Conservation (phyloP, 495 filamentous ascomycete species). For the Cercophora newfieldiana region DNA sequence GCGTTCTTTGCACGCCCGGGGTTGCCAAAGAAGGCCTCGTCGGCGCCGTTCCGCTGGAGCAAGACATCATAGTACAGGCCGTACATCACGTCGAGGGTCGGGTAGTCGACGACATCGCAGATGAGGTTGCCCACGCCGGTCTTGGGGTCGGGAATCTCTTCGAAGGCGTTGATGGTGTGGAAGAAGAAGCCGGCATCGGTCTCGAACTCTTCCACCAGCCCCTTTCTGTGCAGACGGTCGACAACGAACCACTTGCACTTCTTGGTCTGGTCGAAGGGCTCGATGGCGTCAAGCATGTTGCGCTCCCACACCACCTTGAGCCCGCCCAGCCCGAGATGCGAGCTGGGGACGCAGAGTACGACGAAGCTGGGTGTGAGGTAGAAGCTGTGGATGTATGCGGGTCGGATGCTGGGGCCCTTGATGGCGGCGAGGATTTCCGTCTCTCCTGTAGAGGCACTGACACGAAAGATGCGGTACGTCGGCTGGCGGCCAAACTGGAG, state of each 20-base stretch:
- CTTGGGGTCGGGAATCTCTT: conserved; percentile 46
- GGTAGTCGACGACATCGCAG: conserved; percentile 59
- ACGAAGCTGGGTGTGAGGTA: conserved; percentile 66
- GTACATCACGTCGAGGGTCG: conserved; percentile 54
- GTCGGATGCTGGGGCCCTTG: conserved; percentile 39
- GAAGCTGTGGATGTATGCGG: conserved; percentile 74
- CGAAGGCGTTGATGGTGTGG: conserved; percentile 74
- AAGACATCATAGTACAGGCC: conserved; percentile 64
- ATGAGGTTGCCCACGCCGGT: conserved; percentile 41
- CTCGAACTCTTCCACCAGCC: conserved; percentile 61
- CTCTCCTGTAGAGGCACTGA: conserved; percentile 58
- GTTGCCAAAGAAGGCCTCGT: conserved; percentile 30
- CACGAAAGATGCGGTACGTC: conserved; percentile 64
- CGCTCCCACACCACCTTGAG: conserved; percentile 55
- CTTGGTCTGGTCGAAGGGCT: conserved; percentile 50
- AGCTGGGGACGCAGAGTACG: conserved; percentile 61
- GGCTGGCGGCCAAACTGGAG: conserved; percentile 45
- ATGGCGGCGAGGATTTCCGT: conserved; percentile 72
- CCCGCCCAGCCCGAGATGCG: conserved; percentile 51
- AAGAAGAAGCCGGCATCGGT: conserved; percentile 69
- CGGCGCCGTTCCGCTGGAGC: conserved; percentile 36
- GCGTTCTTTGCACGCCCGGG: conserved; percentile 36
- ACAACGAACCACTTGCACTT: conserved; percentile 68
- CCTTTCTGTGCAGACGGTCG: conserved; percentile 53
- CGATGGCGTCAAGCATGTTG: conserved; percentile 60